Evolutionary conservation across 179 eudicot genomes (phyloP).

Genomic region (Gypsophila paniculata): DNA sequence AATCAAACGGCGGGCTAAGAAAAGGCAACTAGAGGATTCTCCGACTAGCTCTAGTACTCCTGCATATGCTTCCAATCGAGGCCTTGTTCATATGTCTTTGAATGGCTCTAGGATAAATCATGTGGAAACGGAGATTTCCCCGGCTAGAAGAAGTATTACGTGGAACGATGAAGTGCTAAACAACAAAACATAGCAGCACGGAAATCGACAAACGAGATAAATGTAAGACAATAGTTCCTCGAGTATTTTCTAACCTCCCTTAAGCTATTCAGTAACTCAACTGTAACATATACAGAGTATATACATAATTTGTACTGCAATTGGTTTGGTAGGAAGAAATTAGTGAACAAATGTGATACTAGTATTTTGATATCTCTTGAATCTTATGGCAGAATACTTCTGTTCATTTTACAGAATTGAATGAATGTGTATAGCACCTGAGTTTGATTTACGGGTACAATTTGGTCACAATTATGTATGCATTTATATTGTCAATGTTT

Average conservation of each 20-base stretch:
- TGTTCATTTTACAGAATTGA: neutral
- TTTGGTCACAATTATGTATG: too few relatives aligned
- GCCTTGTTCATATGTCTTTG: conserved; percentile 13
- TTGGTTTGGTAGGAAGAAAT: conserved; percentile 14
- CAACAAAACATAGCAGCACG: neutral
- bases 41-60: conserved; percentile 26
- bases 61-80: conserved; percentile 25
- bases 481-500: too few relatives aligned
- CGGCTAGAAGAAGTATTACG: conserved; percentile 3
- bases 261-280: conserved; percentile 5
- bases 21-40: conserved; percentile 38
- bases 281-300: neutral
- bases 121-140: conserved; percentile 20
- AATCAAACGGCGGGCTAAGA: conserved; percentile 35
- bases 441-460: neutral
- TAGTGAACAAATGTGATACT: neutral
- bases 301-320: neutral
- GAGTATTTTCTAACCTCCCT: neutral
- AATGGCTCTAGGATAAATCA: conserved; percentile 14
- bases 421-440: neutral
- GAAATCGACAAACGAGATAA: neutral
- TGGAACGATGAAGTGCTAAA: conserved; percentile 13
- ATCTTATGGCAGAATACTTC: neutral
- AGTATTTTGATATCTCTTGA: neutral
- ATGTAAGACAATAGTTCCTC: neutral